Conservation (phyloP, 2,329 filamentous ascomycete genomes). For the Dothistroma pini region DNA sequence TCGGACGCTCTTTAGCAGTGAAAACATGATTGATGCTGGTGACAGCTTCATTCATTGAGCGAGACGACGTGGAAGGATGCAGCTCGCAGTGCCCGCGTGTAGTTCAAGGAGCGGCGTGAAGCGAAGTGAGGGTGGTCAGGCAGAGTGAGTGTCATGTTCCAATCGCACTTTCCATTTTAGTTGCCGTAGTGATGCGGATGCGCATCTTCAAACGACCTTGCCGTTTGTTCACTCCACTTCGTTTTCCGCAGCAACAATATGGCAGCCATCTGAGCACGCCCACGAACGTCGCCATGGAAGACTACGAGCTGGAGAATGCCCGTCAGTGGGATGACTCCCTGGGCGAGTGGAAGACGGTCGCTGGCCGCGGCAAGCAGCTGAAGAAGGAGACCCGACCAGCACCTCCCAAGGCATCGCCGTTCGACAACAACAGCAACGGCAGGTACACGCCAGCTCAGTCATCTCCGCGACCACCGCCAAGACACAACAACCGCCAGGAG, state of each 20-base stretch:
- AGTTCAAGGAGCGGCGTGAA: not conserved
- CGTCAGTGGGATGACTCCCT: conserved; percentile 17
- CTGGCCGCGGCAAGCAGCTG: not conserved
- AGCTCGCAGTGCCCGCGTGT: not conserved
- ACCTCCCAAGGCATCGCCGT: not conserved
- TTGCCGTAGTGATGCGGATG: not conserved
- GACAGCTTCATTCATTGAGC: not conserved
- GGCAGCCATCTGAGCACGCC: not conserved
- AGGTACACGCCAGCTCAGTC: not conserved
- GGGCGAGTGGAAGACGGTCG: not conserved
- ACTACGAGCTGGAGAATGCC: conserved; percentile 22
- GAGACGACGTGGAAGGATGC: not conserved
- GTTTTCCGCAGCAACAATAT: not conserved
- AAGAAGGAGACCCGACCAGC: not conserved
- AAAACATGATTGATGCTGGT: not conserved
- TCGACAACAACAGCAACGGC: not conserved
- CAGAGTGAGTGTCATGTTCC: not conserved
- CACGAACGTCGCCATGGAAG: conserved; percentile 7
- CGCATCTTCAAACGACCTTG: not conserved
- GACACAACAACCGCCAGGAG: not conserved
- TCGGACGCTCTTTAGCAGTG: no score
- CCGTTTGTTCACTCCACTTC: not conserved
- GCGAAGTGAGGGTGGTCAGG: not conserved
- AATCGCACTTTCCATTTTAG: not conserved
- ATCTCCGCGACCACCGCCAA: not conserved